Percentiles rank a stretch among this genome's conserved stretches.
phyloP scores from a whole-genome alignment of 768 basidiomycete species.

The Trichaptum fuscoviolaceum region DNA sequence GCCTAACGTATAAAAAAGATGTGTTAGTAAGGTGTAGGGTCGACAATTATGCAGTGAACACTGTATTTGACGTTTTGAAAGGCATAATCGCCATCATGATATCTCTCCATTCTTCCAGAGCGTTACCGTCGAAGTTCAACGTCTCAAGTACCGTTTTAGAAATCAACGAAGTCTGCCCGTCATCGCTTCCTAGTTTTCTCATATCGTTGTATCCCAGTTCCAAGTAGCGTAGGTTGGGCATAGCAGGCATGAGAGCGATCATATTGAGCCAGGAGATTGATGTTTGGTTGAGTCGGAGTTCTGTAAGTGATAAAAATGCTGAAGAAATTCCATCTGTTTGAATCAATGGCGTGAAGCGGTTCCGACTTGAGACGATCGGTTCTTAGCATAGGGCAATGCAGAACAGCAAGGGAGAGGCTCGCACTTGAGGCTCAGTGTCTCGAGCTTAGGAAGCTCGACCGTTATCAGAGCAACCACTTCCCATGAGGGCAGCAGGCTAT shows the following conservation, averaged over 20 bases:
- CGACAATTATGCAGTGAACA: background rate
- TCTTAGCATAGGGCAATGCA: slow-evolving; percentile 14
- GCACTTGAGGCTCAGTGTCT: slow-evolving; percentile 75
- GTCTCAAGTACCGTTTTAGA: slow-evolving; percentile 32
- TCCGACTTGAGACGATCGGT: slow-evolving; percentile 43
- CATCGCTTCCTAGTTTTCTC: slow-evolving; percentile 21
- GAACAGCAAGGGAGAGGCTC: slow-evolving; percentile 23
- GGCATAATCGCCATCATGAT: slow-evolving; percentile 38
- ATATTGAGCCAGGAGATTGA: slow-evolving; percentile 70
- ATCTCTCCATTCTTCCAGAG: slow-evolving; percentile 50
- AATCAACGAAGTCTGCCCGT: slow-evolving; percentile 1
- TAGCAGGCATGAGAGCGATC: slow-evolving; percentile 38
- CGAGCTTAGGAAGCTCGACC: slow-evolving; percentile 53
- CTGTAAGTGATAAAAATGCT: slow-evolving; percentile 49
- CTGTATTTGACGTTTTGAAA: slow-evolving; percentile 38
- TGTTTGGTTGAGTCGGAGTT: slow-evolving; percentile 72
- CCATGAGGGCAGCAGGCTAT: slow-evolving; percentile 72
- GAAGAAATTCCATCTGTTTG: slow-evolving; percentile 25
- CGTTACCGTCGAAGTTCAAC: slow-evolving; percentile 71
- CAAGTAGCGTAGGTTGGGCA: slow-evolving; percentile 50
- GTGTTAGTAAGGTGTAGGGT: background rate
- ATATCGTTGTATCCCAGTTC: slow-evolving; percentile 73
- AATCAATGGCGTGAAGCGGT: slow-evolving; percentile 47
- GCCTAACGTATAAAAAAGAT: slow-evolving; percentile 31
- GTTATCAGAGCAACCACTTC: slow-evolving; percentile 58